A percentile compares a stretch with the other conserved stretches of the same genome.
These are phyloP conservation scores for Stephania japonica DNA, from an alignment of 164 flowering plant species.

Conservation along the genomic window DNA sequence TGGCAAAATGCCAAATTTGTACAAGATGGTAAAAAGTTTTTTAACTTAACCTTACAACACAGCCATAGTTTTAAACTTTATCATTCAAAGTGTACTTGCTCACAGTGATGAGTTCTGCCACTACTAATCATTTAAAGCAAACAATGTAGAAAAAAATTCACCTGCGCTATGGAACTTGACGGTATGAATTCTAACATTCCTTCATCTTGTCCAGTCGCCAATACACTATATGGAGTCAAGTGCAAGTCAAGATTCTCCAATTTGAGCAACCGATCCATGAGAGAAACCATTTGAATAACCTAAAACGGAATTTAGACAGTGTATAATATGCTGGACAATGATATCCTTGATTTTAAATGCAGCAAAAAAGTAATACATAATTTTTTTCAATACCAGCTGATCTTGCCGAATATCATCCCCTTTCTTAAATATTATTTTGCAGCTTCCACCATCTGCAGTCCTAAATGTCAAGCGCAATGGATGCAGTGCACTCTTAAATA, in stretches of 20 bases:
- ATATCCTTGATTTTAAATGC: neutral
- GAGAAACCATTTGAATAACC: conserved; percentile 99
- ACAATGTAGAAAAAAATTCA: conserved; percentile 13
- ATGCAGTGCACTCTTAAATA: conserved; percentile 92
- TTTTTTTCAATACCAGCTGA: conserved; percentile 61
- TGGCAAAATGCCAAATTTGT: neutral
- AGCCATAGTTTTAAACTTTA: neutral
- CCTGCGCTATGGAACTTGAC: conserved; percentile 96
- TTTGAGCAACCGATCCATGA: conserved; percentile 96
- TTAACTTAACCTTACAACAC: neutral
- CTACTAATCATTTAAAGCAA: neutral
- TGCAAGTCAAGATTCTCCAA: conserved; percentile 94
- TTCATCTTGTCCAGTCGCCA: conserved; percentile 99
- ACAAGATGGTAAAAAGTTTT: neutral
- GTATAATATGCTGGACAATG: neutral
- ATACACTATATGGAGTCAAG: conserved; percentile 91
- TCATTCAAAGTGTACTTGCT: neutral
- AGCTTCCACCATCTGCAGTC: conserved; percentile 69
- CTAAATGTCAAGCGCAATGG: conserved; percentile 90
- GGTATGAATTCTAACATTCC: conserved; percentile 99
- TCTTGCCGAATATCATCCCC: conserved; percentile 99
- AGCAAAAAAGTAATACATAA: conserved; percentile 5
- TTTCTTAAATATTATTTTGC: conserved; percentile 90
- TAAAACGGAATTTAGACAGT: conserved; percentile 23
- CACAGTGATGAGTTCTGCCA: neutral